Base-by-base conservation (phyloP, 2,329 filamentous ascomycete species). In the Gremmenia infestans region DNA sequence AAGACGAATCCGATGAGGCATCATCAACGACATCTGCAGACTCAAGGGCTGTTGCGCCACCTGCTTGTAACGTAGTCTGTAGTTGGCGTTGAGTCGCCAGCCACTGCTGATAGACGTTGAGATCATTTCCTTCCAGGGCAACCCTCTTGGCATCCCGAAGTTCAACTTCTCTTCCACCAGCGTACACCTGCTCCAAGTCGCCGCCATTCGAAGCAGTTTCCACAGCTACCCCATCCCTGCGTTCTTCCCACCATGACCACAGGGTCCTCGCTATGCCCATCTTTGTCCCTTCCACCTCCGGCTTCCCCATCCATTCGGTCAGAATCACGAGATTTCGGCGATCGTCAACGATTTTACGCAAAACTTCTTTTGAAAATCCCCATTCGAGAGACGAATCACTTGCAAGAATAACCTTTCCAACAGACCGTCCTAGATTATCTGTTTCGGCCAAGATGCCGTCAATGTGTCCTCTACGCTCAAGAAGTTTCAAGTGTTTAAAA, bases 301-400 rank as follows among this genome's bases (percentile, higher is more conserved):
- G 66, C 3, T 75, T 70, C 0, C 76, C 76, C 1, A 83, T 79
- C 60, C 85, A 83, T 65, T 97, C 92, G 0, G 93, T 97, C 45
- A 99, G 73, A 52, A 99, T 84, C 37, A 99, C 81, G 47, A 97
- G 75, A 69, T 97, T 99, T 43, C 85, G 84, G 1, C 86, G 76
- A 61, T 95, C 88, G 56, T 82, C 79, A 0, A 91, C 91, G 54
- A 99, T 78, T 9, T 80, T 79, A 60, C 82, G 84, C 49, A 99
- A 74, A 0, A 92, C 78, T 52, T 93, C 86, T 66, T 88, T 90
- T 0, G 94, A 95, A 67, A 96, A 96, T 0, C 94, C 94, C 94
- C 94, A 99, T 65, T 96, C 91, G 19, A 97, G 74, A 32, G 89
- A 95, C 3, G 85, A 82, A 70, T 97, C 93, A 64, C 91, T 97